Evolutionary conservation across 306 rosid genomes (phyloP).

Genomic region (Sphenostylis stenocarpa): DNA sequence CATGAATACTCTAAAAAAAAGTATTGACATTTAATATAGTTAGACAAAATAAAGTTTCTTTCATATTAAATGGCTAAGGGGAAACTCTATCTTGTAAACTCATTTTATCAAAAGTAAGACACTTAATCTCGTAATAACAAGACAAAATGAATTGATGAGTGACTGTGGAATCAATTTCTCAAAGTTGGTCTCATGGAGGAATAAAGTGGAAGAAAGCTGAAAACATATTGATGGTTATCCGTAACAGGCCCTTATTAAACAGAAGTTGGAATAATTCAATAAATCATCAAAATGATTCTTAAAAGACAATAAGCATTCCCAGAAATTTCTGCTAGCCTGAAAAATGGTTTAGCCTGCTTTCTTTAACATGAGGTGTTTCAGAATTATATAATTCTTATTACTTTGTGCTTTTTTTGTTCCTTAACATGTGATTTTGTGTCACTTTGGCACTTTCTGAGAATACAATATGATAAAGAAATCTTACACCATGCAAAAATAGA

Average conservation of each 20-base stretch:
- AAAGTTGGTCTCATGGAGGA: not conserved
- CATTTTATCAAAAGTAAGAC: constrained; percentile 21
- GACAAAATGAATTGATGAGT: not conserved
- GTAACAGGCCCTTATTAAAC: not conserved
- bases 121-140: not conserved
- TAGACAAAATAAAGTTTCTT: constrained; percentile 16
- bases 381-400: not conserved
- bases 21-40: constrained; percentile 27
- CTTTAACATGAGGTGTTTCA: not conserved
- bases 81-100: constrained; percentile 8
- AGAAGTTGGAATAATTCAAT: not conserved
- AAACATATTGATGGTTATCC: not conserved
- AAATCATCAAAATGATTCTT: constrained; percentile 10
- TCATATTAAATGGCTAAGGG: constrained; percentile 10
- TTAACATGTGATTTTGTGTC: not conserved
- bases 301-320: constrained; percentile 10
- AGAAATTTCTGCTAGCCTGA: not conserved
- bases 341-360: not conserved
- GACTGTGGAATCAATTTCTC: not conserved
- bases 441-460: constrained; percentile 10
- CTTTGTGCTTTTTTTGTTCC: not conserved
- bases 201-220: not conserved
- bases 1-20: constrained; percentile 67
- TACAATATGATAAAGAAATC: not conserved
- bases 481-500: not conserved